phyloP scores from a whole-genome alignment of 1,139 yeast species.

The Kurtzmaniella quercitrusa region DNA sequence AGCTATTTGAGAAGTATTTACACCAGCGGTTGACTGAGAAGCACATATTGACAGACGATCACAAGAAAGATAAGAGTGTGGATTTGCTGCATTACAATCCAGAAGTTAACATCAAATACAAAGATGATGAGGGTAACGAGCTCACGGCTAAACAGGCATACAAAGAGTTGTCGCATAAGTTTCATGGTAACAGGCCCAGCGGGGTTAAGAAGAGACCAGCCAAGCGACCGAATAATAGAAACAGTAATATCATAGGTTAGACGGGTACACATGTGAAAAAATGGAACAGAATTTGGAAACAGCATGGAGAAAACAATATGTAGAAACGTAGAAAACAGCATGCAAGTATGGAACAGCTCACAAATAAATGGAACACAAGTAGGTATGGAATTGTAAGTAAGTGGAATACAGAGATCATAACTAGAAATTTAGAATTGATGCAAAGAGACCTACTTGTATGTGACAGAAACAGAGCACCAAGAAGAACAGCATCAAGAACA shows the following conservation, averaged over 20 bases:
- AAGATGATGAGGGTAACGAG: slow-evolving; percentile 66
- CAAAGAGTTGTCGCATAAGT: slow-evolving; percentile 78
- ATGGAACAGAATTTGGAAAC: no score
- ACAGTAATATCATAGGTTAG: neutral
- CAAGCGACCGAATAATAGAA: slow-evolving; percentile 7
- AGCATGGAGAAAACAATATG: no score
- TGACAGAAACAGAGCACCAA: no score
- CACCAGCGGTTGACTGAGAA: slow-evolving; percentile 27
- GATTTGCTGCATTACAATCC: slow-evolving; percentile 55
- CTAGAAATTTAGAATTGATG: no score
- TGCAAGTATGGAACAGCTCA: no score
- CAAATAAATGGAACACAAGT: no score
- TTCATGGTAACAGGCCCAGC: slow-evolving; percentile 55
- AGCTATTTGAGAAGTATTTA: slow-evolving; percentile 22
- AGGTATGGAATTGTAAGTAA: no score
- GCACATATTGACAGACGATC: slow-evolving; percentile 15
- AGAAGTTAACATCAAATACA: slow-evolving; percentile 56
- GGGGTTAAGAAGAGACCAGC: slow-evolving; percentile 7
- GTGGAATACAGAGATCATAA: no score
- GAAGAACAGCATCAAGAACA: no score
- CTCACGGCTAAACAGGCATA: slow-evolving; percentile 75
- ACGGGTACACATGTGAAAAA: no score
- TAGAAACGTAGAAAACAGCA: no score
- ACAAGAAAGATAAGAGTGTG: slow-evolving; percentile 1
- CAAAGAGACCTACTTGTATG: no score